Evolutionary conservation across 805 yeast species (phyloP).

Genomic region (Candida arabinofermentans): DNA sequence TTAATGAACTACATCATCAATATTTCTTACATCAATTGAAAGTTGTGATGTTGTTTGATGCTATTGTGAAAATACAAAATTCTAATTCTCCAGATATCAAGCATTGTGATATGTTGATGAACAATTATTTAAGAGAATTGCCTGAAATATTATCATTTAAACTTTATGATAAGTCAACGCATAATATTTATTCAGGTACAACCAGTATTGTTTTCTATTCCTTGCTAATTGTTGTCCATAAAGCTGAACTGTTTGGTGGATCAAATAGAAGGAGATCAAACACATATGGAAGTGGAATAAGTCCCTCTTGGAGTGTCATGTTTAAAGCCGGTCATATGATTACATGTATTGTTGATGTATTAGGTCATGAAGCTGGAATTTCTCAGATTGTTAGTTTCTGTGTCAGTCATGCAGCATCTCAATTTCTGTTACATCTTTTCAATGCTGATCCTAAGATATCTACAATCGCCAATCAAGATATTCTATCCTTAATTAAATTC

Average conservation of each 20-base stretch:
- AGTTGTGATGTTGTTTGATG: slow-evolving; percentile 1
- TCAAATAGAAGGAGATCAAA: slow-evolving; percentile 27
- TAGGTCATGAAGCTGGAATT: slow-evolving; percentile 1
- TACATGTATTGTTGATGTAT: slow-evolving; percentile 2
- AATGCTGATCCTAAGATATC: slow-evolving; percentile 5
- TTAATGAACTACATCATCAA: background rate
- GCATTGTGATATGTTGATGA: slow-evolving; percentile 70
- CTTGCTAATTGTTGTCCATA: slow-evolving; percentile 59
- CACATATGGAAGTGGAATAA: slow-evolving; percentile 34
- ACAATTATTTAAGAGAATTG: slow-evolving; percentile 65
- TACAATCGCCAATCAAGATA: slow-evolving; percentile 8
- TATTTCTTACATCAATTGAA: slow-evolving; percentile 1
- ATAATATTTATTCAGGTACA: slow-evolving; percentile 47
- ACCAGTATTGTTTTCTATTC: slow-evolving; percentile 67
- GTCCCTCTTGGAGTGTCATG: slow-evolving; percentile 70
- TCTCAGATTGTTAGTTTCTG: slow-evolving; percentile 6
- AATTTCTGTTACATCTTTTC: slow-evolving; percentile 3
- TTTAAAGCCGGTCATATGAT: slow-evolving; percentile 78
- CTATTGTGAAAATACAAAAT: background rate
- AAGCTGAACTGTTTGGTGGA: slow-evolving; percentile 33
- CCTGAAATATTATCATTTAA: slow-evolving; percentile 60
- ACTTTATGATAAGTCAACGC: slow-evolving; percentile 37
- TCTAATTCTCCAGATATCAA: slow-evolving; percentile 23
- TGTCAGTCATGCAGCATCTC: slow-evolving; percentile 6
- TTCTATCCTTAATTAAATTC: slow-evolving; percentile 5